Percentiles rank a stretch among this genome's conserved stretches.
phyloP scores from a whole-genome alignment of 768 basidiomycete species.

The Leccinum fibrillosum region DNA sequence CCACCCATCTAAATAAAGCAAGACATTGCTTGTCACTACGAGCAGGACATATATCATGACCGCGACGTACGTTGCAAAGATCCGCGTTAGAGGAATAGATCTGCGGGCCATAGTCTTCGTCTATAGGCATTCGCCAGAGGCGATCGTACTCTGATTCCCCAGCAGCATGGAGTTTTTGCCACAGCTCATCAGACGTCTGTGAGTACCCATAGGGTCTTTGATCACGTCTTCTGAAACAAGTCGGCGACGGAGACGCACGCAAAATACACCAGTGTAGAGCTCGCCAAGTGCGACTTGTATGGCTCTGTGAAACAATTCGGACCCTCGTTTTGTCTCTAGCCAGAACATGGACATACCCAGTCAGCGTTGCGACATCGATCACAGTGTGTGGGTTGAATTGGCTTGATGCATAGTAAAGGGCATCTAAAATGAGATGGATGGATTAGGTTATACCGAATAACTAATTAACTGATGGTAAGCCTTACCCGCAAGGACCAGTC shows the following conservation, averaged over 20 bases:
- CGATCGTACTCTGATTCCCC: slow-evolving; percentile 75
- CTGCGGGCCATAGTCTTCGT: slow-evolving; percentile 75
- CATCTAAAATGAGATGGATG: slow-evolving; percentile 44
- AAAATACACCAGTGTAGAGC: slow-evolving; percentile 74
- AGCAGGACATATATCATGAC: neutral
- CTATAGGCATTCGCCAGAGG: slow-evolving; percentile 89
- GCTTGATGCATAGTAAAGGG: slow-evolving; percentile 77
- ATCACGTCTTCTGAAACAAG: neutral
- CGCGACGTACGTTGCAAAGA: slow-evolving; percentile 53
- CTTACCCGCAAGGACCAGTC: slow-evolving; percentile 69
- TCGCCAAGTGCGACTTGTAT: slow-evolving; percentile 74
- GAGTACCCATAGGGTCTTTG: neutral
- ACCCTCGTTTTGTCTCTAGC: neutral
- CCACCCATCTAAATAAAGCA: slow-evolving; percentile 57
- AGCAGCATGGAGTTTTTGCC: slow-evolving; percentile 63
- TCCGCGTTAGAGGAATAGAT: slow-evolving; percentile 79
- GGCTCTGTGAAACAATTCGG: slow-evolving; percentile 45
- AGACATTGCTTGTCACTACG: slow-evolving; percentile 1
- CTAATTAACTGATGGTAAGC: neutral
- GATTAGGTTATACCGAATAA: neutral
- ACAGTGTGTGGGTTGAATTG: slow-evolving; percentile 78
- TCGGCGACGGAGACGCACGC: slow-evolving; percentile 38
- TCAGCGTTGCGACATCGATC: slow-evolving; percentile 86
- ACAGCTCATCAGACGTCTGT: slow-evolving; percentile 73
- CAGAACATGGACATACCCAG: slow-evolving; percentile 47